phyloP scores from a whole-genome alignment of 2,329 filamentous ascomycete species.

The Fusarium sp. region DNA sequence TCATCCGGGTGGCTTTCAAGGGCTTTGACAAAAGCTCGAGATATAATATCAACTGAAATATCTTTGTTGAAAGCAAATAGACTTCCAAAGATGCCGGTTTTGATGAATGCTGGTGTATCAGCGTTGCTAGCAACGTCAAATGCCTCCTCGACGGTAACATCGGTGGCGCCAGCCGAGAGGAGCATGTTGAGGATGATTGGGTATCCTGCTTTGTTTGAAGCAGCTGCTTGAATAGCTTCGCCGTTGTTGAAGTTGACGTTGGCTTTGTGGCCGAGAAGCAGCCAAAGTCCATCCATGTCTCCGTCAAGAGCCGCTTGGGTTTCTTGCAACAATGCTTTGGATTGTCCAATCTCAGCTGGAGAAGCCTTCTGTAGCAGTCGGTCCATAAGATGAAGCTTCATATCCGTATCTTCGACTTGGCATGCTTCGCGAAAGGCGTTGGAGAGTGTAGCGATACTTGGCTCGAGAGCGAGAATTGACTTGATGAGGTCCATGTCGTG shows the following conservation, averaged over 20 bases:
- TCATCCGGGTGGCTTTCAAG: conserved; percentile 3
- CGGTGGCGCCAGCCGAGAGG: background rate
- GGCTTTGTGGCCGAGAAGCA: conserved; percentile 4
- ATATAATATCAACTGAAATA: background rate
- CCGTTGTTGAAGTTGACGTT: conserved; percentile 9
- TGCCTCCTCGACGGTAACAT: background rate
- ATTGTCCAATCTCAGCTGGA: conserved; percentile 11
- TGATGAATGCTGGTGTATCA: background rate
- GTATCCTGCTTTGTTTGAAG: background rate
- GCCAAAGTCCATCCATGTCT: background rate
- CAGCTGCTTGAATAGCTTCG: background rate
- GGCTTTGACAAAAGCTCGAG: background rate
- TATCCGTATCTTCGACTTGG: background rate
- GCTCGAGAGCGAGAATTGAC: background rate
- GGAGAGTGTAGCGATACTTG: background rate
- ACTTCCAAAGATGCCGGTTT: background rate
- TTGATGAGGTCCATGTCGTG: background rate
- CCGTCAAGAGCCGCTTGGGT: background rate
- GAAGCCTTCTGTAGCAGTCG: background rate
- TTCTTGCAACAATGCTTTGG: background rate
- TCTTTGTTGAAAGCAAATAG: background rate
- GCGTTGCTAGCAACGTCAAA: conserved; percentile 1
- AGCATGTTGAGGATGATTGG: conserved; percentile 4
- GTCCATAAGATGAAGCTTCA: background rate
- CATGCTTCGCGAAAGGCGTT: background rate